Percentiles rank a stretch among this genome's conserved stretches.
Evolutionary conservation across 495 filamentous ascomycete species (phyloP).

Genomic region (Bacidia gigantensis): DNA sequence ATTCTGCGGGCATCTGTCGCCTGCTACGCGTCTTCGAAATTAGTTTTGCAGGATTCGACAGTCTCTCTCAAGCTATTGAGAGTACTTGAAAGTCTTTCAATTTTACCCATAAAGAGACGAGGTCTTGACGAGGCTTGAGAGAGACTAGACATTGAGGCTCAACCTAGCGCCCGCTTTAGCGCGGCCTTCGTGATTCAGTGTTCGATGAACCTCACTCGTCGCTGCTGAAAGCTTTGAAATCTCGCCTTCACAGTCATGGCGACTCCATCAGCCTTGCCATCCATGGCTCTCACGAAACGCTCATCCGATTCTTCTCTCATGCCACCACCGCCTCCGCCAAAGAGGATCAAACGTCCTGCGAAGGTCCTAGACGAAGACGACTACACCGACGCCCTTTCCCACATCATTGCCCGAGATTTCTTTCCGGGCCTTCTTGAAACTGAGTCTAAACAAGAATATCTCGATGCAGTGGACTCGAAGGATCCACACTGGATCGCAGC

Average conservation of each 20-base stretch:
- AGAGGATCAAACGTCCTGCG: slow-evolving; percentile 83
- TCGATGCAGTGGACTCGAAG: slow-evolving; percentile 75
- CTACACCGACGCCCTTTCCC: slow-evolving; percentile 79
- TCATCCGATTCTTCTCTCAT: slow-evolving; percentile 60
- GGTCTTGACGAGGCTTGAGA: background rate
- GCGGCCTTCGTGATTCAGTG: too few relatives aligned
- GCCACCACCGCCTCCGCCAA: slow-evolving; percentile 78
- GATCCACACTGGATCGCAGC: slow-evolving; percentile 78
- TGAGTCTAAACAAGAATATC: slow-evolving; percentile 77
- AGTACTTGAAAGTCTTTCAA: too few relatives aligned
- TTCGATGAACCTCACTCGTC: too few relatives aligned
- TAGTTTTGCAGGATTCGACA: too few relatives aligned
- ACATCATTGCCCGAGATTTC: slow-evolving; percentile 94
- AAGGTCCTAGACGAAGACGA: slow-evolving; percentile 87
- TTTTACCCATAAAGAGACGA: too few relatives aligned
- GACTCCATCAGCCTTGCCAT: background rate
- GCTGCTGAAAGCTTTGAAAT: too few relatives aligned
- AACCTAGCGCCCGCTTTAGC: background rate
- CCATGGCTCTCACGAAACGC: slow-evolving; percentile 48
- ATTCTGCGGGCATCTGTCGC: background rate
- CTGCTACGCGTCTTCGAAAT: too few relatives aligned
- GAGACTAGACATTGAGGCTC: background rate
- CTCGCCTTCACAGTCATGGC: background rate
- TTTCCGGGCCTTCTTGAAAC: slow-evolving; percentile 83
- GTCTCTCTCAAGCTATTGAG: too few relatives aligned